Conservation (phyloP, 2,329 filamentous ascomycete genomes). For the Bimuria novae-zelandiae region DNA sequence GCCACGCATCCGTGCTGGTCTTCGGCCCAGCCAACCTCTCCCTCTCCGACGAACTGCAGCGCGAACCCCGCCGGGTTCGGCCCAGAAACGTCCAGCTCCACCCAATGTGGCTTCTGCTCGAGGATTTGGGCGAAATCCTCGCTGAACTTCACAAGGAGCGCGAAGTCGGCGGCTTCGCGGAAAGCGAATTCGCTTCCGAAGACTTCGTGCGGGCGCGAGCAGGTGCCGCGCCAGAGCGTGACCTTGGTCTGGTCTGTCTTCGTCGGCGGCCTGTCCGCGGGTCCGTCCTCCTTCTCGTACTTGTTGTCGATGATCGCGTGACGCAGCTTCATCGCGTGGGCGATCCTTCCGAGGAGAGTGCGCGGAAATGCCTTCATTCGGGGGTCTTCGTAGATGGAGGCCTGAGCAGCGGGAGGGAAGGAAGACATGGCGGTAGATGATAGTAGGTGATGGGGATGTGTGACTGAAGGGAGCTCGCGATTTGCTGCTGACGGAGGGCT, state of each 20-base stretch:
- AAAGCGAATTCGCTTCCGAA: neutral
- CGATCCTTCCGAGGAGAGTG: neutral
- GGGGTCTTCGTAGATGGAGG: neutral
- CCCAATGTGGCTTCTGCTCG: neutral
- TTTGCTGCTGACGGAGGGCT: too few species aligned
- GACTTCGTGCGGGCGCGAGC: neutral
- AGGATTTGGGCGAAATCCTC: neutral
- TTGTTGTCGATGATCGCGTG: neutral
- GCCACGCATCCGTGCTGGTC: conserved; percentile 1
- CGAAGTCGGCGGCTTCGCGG: neutral
- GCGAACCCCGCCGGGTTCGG: neutral
- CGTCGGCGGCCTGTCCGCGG: neutral
- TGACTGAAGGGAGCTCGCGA: too few species aligned
- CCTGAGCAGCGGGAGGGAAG: neutral
- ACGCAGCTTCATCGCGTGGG: neutral
- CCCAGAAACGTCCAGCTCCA: neutral
- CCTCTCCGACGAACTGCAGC: neutral
- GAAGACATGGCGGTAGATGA: neutral
- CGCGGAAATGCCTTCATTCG: neutral
- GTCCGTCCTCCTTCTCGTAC: neutral
- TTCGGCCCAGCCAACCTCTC: neutral
- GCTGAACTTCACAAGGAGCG: neutral
- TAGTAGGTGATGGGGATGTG: too few species aligned
- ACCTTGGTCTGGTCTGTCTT: neutral
- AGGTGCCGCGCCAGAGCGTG: neutral